phyloP scores from a whole-genome alignment of 768 basidiomycete species.

The Collybia sp. region DNA sequence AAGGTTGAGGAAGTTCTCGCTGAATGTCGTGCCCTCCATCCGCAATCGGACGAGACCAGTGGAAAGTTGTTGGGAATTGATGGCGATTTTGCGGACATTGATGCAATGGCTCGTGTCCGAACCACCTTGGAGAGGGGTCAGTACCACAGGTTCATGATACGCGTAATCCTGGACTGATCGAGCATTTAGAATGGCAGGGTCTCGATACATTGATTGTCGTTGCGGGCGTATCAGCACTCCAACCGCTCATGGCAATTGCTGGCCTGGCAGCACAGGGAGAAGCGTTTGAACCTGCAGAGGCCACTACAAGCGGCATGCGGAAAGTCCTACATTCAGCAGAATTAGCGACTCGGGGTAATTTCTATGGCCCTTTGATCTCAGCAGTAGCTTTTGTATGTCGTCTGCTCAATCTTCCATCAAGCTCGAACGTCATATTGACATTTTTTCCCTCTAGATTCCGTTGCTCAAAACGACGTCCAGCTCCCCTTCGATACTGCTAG shows the following conservation, averaged over 20 bases:
- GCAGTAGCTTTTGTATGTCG: constrained; percentile 66
- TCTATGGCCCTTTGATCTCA: constrained; percentile 61
- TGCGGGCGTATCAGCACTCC: constrained; percentile 82
- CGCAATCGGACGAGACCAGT: constrained; percentile 10
- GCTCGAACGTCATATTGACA: neutral
- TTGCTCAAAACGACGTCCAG: constrained; percentile 58
- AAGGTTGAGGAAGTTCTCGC: constrained; percentile 53
- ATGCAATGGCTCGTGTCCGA: constrained; percentile 64
- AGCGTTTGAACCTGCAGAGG: constrained; percentile 27
- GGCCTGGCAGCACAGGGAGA: constrained; percentile 38
- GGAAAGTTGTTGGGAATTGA: constrained; percentile 40
- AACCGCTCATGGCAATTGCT: constrained; percentile 69
- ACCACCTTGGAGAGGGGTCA: constrained; percentile 49
- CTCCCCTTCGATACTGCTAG: constrained; percentile 69
- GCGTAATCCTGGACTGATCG: neutral
- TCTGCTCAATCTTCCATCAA: neutral
- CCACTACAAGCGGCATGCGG: constrained; percentile 52
- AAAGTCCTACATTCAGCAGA: constrained; percentile 50
- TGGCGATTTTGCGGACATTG: constrained; percentile 61
- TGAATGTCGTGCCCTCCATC: constrained; percentile 44
- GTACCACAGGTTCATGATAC: constrained; percentile 14
- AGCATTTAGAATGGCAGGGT: constrained; percentile 60
- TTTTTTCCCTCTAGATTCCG: constrained; percentile 55
- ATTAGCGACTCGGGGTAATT: constrained; percentile 61
- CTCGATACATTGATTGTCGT: constrained; percentile 79